These are phyloP conservation scores for Mycena floridula DNA, from an alignment of 768 basidiomycete species.

Conservation along the genomic window DNA sequence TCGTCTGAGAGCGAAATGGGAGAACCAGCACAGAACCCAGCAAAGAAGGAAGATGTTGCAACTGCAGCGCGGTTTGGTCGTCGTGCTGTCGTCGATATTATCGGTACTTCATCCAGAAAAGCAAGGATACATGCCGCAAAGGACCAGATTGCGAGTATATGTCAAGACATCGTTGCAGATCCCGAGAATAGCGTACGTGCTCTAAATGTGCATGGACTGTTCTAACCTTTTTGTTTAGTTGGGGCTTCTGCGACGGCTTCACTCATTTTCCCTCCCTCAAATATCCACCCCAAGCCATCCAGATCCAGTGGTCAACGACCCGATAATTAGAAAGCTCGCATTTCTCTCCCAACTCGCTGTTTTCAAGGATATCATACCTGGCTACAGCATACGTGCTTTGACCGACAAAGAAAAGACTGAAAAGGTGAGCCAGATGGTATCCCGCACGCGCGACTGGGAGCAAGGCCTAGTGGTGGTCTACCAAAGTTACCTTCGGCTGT, in stretches of 20 bases:
- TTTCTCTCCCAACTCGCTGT: slow-evolving; percentile 88
- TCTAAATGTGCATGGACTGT: slow-evolving; percentile 1
- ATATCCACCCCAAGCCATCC: slow-evolving; percentile 66
- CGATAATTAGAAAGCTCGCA: slow-evolving; percentile 79
- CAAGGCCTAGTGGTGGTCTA: slow-evolving; percentile 87
- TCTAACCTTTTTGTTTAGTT: slow-evolving; percentile 41
- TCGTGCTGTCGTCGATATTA: slow-evolving; percentile 65
- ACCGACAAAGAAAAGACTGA: slow-evolving; percentile 89
- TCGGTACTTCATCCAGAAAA: slow-evolving; percentile 59
- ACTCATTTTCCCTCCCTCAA: slow-evolving; percentile 78
- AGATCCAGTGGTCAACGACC: slow-evolving; percentile 72
- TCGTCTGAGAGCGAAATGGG: slow-evolving; percentile 24
- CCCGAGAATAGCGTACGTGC: slow-evolving; percentile 82
- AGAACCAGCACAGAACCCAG: slow-evolving; percentile 25
- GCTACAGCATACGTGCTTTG: slow-evolving; percentile 88
- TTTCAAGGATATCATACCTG: slow-evolving; percentile 94
- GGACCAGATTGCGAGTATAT: slow-evolving; percentile 90
- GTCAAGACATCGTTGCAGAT: slow-evolving; percentile 90
- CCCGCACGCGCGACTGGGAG: slow-evolving; percentile 89
- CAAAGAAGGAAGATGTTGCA: slow-evolving; percentile 57
- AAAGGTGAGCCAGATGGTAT: slow-evolving; percentile 92
- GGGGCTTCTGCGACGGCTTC: slow-evolving; percentile 81
- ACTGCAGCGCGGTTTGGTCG: slow-evolving; percentile 89
- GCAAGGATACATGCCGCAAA: slow-evolving; percentile 73
- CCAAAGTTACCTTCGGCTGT: slow-evolving; percentile 78